These are phyloP conservation scores for Diaporthe helianthi DNA, from an alignment of 2,329 filamentous ascomycete species.

Conservation along the genomic window DNA sequence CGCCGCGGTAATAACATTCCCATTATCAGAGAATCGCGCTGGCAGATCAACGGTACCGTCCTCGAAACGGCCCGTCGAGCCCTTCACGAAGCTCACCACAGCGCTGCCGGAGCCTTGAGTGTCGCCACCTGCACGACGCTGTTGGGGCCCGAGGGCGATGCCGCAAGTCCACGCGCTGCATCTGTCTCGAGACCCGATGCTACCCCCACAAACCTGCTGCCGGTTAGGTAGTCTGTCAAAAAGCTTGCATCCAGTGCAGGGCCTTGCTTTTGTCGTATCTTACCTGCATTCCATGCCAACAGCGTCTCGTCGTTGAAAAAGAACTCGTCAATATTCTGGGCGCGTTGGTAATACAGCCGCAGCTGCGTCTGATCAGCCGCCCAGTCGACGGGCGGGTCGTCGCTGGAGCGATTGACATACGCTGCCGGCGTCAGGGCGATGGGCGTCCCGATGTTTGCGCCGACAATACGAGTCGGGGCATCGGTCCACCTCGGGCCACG, in stretches of 20 bases:
- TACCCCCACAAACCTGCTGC: not conserved
- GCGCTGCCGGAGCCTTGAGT: not conserved
- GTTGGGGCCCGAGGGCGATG: not conserved
- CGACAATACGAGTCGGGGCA: not conserved
- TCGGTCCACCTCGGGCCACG: not conserved
- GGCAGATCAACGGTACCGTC: not conserved
- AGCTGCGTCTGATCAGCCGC: not conserved
- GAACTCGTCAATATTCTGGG: not conserved
- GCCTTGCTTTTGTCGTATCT: not conserved
- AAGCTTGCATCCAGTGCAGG: no score
- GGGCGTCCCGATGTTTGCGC: not conserved
- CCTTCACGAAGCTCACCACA: not conserved
- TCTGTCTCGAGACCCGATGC: not conserved
- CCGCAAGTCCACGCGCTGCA: not conserved
- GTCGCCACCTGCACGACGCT: not conserved
- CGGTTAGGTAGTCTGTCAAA: not conserved
- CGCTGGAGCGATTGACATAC: not conserved
- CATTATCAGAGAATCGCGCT: not conserved
- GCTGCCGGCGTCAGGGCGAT: not conserved
- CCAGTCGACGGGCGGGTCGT: not conserved
- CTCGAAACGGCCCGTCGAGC: not conserved
- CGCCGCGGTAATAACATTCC: not conserved
- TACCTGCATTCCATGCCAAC: not conserved
- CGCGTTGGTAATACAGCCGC: not conserved
- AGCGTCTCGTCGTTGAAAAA: not conserved